Evolutionary conservation across 371 early-diverging fungal species (phyloP).

Genomic region (Mucor indicus): DNA sequence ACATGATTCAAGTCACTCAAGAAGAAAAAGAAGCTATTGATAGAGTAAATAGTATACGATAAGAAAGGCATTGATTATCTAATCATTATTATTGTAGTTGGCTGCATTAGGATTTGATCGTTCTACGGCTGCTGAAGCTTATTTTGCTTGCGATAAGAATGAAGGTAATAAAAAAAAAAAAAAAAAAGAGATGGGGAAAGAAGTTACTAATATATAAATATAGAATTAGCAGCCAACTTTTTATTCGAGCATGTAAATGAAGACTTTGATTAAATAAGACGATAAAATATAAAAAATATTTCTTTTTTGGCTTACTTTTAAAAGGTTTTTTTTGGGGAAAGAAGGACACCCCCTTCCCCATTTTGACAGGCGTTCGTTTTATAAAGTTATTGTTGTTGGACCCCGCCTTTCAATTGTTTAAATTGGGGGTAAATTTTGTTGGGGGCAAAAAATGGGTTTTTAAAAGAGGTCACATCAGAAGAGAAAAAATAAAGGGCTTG

Average conservation of each 20-base stretch:
- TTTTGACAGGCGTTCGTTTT: too few relatives aligned
- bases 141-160: conserved; percentile 95
- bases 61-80: not conserved
- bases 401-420: too few relatives aligned
- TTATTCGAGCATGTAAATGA: conserved; percentile 79
- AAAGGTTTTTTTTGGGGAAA: too few relatives aligned
- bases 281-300: too few relatives aligned
- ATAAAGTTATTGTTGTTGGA: too few relatives aligned
- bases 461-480: too few relatives aligned
- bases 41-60: conserved; percentile 70
- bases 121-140: conserved; percentile 84
- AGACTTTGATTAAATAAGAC: conserved; percentile 15
- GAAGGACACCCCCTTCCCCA: too few relatives aligned
- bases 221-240: conserved; percentile 93
- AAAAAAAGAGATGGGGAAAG: not conserved
- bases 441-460: too few relatives aligned
- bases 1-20: conserved; percentile 79
- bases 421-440: too few relatives aligned
- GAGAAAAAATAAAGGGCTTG: too few relatives aligned
- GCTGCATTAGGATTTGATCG: conserved; percentile 87
- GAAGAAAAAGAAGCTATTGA: conserved; percentile 93
- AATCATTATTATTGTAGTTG: conserved; percentile 55
- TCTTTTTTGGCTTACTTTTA: too few relatives aligned
- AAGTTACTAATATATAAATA: not conserved
- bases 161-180: conserved; percentile 55